Evolutionary conservation across 495 filamentous ascomycete genomes (phyloP).

Genomic region (Aspergillus saccharolyticus): DNA sequence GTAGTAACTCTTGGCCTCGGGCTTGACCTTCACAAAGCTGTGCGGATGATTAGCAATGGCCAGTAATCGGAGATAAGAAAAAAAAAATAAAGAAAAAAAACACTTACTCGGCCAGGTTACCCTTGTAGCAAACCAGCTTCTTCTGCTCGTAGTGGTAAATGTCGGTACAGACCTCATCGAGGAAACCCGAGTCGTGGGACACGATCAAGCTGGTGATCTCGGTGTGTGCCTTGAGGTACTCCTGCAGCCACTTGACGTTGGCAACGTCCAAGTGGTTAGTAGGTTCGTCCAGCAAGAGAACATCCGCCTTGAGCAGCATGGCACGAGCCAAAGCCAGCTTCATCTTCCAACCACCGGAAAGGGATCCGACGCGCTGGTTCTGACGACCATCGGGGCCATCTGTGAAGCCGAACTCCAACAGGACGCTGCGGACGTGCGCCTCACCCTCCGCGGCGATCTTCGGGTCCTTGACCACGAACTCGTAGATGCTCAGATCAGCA

Average conservation of each 20-base stretch:
- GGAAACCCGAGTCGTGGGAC: slow-evolving; percentile 94
- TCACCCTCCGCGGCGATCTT: slow-evolving; percentile 65
- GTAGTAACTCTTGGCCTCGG: slow-evolving; percentile 98
- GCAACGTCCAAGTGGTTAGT: slow-evolving; percentile 97
- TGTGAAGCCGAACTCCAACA: slow-evolving; percentile 91
- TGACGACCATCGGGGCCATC: slow-evolving; percentile 84
- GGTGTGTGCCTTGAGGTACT: slow-evolving; percentile 90
- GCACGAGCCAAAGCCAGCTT: slow-evolving; percentile 94
- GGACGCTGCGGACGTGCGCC: slow-evolving; percentile 75
- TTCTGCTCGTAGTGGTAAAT: slow-evolving; percentile 99
- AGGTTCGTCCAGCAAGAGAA: slow-evolving; percentile 94
- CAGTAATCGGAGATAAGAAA: too few species aligned
- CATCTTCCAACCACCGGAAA: slow-evolving; percentile 99
- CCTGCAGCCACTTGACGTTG: slow-evolving; percentile 93
- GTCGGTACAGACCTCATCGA: slow-evolving; percentile 95
- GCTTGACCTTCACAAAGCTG: slow-evolving; percentile 79
- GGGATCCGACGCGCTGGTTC: slow-evolving; percentile 78
- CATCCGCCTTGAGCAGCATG: slow-evolving; percentile 94
- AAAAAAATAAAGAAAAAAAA: neutral
- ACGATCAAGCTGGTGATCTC: slow-evolving; percentile 98
- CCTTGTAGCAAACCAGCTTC: slow-evolving; percentile 91
- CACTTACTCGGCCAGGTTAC: slow-evolving; percentile 72
- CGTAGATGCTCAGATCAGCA: slow-evolving; percentile 88
- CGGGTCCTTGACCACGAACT: slow-evolving; percentile 84
- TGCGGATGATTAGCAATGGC: slow-evolving; percentile 12